phyloP scores from a whole-genome alignment of 2,329 filamentous ascomycete genomes.

The Stachybotrys chlorohalonatus region DNA sequence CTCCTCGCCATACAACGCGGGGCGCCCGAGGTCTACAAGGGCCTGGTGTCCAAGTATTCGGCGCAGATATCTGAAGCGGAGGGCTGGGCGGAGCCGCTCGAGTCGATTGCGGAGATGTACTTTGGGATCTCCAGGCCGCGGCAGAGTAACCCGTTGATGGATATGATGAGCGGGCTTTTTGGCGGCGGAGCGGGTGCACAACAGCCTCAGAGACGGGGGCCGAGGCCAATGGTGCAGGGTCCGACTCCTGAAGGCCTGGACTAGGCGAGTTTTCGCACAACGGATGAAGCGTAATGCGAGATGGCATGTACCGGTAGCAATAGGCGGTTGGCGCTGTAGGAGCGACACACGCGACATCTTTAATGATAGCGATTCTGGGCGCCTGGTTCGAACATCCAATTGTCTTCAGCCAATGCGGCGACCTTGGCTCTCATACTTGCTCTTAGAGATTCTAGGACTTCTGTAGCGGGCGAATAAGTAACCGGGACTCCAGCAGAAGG shows the following conservation, averaged over 20 bases:
- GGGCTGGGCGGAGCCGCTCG: constrained; percentile 72
- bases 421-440: constrained; percentile 66
- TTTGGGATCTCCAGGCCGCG: constrained; percentile 83
- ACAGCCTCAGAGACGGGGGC: constrained; percentile 27
- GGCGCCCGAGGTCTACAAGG: constrained; percentile 67
- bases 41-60: constrained; percentile 75
- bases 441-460: constrained; percentile 60
- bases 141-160: constrained; percentile 86
- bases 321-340: constrained; percentile 17
- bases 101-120: constrained; percentile 92
- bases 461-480: constrained; percentile 25
- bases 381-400: constrained; percentile 83
- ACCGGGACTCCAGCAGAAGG: neutral
- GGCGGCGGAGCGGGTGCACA: constrained; percentile 57
- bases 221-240: constrained; percentile 31
- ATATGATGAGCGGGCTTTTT: constrained; percentile 97
- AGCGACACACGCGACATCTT: constrained; percentile 31
- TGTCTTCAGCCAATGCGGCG: constrained; percentile 66
- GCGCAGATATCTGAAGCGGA: constrained; percentile 67
- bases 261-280: constrained; percentile 18
- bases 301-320: constrained; percentile 1
- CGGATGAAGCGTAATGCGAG: neutral
- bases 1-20: constrained; percentile 77
- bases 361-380: neutral
- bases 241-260: constrained; percentile 53